These are phyloP conservation scores for Tirmania nivea DNA, from an alignment of 495 filamentous ascomycete species.

Conservation along the genomic window DNA sequence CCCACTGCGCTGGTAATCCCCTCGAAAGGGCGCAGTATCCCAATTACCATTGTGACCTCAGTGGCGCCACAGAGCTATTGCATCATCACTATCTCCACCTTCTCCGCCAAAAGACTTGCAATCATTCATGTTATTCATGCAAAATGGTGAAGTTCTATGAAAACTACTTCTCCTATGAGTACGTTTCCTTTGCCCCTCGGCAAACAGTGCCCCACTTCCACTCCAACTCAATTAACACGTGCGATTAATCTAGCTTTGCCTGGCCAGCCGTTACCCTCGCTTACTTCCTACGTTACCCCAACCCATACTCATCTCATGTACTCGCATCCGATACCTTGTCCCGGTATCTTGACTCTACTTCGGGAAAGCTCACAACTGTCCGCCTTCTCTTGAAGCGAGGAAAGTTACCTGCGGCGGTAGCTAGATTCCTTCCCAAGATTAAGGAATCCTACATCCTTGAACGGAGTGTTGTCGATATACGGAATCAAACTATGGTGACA, in stretches of 20 bases:
- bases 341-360: slow-evolving; percentile 55
- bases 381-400: slow-evolving; percentile 88
- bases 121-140: background rate
- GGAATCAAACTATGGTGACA: slow-evolving; percentile 70
- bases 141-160: slow-evolving; percentile 73
- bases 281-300: slow-evolving; percentile 98
- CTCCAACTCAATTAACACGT: background rate
- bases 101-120: no score
- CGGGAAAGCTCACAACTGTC: slow-evolving; percentile 64
- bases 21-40: no score
- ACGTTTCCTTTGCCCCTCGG: slow-evolving; percentile 45
- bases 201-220: background rate
- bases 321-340: slow-evolving; percentile 89
- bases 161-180: slow-evolving; percentile 70
- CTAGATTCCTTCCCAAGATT: slow-evolving; percentile 43
- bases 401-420: slow-evolving; percentile 51
- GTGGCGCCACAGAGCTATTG: no score
- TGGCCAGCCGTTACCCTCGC: slow-evolving; percentile 61
- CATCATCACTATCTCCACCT: no score
- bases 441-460: slow-evolving; percentile 73
- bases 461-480: slow-evolving; percentile 69
- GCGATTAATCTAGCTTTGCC: slow-evolving; percentile 11
- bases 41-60: no score
- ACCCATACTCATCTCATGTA: slow-evolving; percentile 88
- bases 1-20: no score